A percentile compares a stretch with the other conserved stretches of the same genome.
Evolutionary conservation across 345 rosid genomes (phyloP).

Genomic region (Boechera divaricarpa): DNA sequence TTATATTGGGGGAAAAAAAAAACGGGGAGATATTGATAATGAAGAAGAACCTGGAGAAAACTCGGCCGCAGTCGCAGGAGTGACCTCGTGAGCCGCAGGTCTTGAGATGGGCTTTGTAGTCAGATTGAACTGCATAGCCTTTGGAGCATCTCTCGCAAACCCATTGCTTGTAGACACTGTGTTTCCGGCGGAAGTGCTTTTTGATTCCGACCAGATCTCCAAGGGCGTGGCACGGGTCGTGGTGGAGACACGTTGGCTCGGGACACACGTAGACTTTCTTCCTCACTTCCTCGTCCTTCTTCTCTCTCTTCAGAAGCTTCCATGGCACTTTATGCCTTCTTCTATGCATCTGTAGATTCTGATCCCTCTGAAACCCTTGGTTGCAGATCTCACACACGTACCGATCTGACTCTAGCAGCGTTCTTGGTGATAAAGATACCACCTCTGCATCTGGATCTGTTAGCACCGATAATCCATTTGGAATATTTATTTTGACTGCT

Average conservation of each 20-base stretch:
- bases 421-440: constrained; percentile 85
- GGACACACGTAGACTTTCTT: constrained; percentile 95
- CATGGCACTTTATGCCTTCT: constrained; percentile 97
- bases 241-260: constrained; percentile 91
- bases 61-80: constrained; percentile 97
- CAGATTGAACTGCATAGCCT: constrained; percentile 98
- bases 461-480: background rate
- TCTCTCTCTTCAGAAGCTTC: constrained; percentile 92
- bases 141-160: constrained; percentile 89
- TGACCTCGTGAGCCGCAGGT: constrained; percentile 98
- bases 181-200: constrained; percentile 91
- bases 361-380: constrained; percentile 97
- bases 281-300: constrained; percentile 56
- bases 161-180: constrained; percentile 92
- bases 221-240: constrained; percentile 90
- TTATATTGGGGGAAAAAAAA: background rate
- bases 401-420: constrained; percentile 88
- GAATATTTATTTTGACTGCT: background rate
- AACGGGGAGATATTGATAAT: background rate
- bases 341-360: constrained; percentile 97
- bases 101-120: constrained; percentile 95
- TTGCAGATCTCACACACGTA: constrained; percentile 98
- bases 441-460: constrained; percentile 99
- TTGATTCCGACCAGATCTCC: constrained; percentile 98
- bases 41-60: constrained; percentile 77